Evolutionary conservation across 2,329 filamentous ascomycete species (phyloP).

Genomic region (Monilinia vaccinii-corymbosi): DNA sequence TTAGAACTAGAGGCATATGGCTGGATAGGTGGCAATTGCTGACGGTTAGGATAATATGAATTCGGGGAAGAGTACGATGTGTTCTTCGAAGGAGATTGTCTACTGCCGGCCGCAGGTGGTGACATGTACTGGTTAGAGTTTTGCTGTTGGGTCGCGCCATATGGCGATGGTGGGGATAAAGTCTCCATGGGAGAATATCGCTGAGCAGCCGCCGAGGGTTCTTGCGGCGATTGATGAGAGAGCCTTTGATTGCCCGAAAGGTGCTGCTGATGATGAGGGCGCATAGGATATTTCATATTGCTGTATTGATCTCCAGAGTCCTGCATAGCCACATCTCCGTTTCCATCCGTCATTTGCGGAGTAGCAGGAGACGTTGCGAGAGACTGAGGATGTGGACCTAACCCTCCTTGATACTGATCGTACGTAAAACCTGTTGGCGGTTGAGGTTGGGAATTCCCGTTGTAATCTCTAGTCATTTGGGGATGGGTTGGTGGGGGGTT

Average conservation of each 20-base stretch:
- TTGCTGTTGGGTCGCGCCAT: slow-evolving; percentile 52
- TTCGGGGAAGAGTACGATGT: slow-evolving; percentile 49
- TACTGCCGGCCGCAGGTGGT: slow-evolving; percentile 40
- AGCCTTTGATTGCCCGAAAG: slow-evolving; percentile 41
- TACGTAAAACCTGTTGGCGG: slow-evolving; percentile 56
- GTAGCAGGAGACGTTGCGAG: slow-evolving; percentile 49
- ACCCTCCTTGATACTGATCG: slow-evolving; percentile 52
- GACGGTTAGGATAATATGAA: slow-evolving; percentile 45
- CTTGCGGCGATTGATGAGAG: slow-evolving; percentile 62
- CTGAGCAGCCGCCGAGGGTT: slow-evolving; percentile 75
- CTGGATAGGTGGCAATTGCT: slow-evolving; percentile 66
- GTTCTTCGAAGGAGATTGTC: slow-evolving; percentile 71
- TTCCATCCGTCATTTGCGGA: slow-evolving; percentile 58
- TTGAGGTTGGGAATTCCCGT: slow-evolving; percentile 32
- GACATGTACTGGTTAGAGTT: slow-evolving; percentile 36
- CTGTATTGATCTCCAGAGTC: slow-evolving; percentile 73
- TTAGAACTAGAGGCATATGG: slow-evolving; percentile 56
- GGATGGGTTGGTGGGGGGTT: slow-evolving; percentile 37
- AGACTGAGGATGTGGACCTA: slow-evolving; percentile 38
- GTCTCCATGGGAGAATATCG: slow-evolving; percentile 95
- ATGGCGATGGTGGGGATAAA: slow-evolving; percentile 71
- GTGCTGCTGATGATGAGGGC: slow-evolving; percentile 69
- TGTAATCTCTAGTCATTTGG: slow-evolving; percentile 40
- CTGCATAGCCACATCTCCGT: slow-evolving; percentile 77
- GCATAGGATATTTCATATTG: slow-evolving; percentile 76